These are phyloP conservation scores for Castanea mollissima DNA, from an alignment of 306 rosid genomes.

Conservation along the genomic window DNA sequence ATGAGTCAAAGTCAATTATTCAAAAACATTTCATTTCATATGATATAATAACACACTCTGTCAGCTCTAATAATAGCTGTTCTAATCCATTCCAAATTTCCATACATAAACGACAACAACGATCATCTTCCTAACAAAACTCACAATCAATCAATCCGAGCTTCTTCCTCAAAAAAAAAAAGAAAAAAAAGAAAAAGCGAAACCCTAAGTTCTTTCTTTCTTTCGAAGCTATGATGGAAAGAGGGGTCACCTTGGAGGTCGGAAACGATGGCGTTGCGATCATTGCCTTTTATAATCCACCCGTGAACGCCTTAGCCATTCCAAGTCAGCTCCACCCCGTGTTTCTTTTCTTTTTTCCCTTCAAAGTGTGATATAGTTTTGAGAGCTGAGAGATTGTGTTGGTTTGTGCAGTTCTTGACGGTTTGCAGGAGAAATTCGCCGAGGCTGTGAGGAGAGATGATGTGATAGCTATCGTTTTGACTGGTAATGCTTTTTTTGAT, in stretches of 20 bases:
- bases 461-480: conserved; percentile 83
- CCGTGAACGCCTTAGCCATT: conserved; percentile 86
- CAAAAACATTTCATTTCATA: too few relatives aligned
- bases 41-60: too few relatives aligned
- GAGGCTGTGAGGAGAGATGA: conserved; percentile 81
- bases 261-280: conserved; percentile 92
- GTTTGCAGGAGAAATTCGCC: conserved; percentile 65
- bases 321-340: conserved; percentile 39
- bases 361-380: neutral
- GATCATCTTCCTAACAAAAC: too few relatives aligned
- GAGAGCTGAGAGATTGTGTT: neutral
- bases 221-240: conserved; percentile 45
- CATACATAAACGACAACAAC: too few relatives aligned
- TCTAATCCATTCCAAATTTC: too few relatives aligned
- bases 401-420: conserved; percentile 48
- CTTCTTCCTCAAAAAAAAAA: neutral
- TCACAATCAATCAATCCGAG: too few relatives aligned
- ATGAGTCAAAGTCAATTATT: too few relatives aligned
- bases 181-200: neutral
- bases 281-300: conserved; percentile 80
- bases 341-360: neutral
- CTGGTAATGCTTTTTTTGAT: conserved; percentile 46
- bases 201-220: conserved; percentile 2
- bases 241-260: conserved; percentile 72
- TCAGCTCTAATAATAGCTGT: too few relatives aligned